These are phyloP conservation scores for Ambrosiella beaveri DNA, from an alignment of 2,329 filamentous ascomycete genomes.

Conservation along the genomic window DNA sequence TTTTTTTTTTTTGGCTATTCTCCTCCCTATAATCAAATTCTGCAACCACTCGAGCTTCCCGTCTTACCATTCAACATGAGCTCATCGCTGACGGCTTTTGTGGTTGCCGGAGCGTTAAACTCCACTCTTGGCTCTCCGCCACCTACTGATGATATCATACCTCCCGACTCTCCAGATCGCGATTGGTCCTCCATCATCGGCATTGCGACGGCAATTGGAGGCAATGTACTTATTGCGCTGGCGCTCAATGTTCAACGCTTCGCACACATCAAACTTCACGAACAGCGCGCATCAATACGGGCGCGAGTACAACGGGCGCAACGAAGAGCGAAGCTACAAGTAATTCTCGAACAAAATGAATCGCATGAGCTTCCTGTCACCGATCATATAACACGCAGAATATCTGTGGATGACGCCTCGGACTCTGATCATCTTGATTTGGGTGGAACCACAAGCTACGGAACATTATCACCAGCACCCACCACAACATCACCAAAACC, in stretches of 20 bases:
- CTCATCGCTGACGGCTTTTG: background rate
- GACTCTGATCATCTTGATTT: background rate
- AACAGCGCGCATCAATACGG: constrained; percentile 44
- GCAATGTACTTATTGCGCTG: constrained; percentile 86
- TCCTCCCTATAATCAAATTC: background rate
- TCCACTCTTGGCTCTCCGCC: constrained; percentile 6
- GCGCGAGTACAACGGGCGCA: constrained; percentile 36
- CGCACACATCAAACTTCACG: constrained; percentile 70
- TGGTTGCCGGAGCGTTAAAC: constrained; percentile 3
- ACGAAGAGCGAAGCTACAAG: constrained; percentile 22
- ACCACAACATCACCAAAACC: background rate
- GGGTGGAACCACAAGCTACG: constrained; percentile 2
- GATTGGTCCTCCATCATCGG: constrained; percentile 90
- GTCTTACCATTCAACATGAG: constrained; percentile 3
- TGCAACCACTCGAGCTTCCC: background rate
- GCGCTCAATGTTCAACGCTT: constrained; percentile 94
- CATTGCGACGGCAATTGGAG: constrained; percentile 79
- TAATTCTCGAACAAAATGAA: constrained; percentile 1
- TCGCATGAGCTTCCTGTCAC: background rate
- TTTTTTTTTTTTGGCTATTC: background rate
- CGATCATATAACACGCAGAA: background rate
- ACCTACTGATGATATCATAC: constrained; percentile 1
- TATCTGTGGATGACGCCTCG: background rate
- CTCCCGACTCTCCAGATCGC: constrained; percentile 24
- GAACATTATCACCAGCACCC: constrained; percentile 5